Evolutionary conservation across 2,329 filamentous ascomycete genomes (phyloP).

Genomic region (Colletotrichum tabaci): DNA sequence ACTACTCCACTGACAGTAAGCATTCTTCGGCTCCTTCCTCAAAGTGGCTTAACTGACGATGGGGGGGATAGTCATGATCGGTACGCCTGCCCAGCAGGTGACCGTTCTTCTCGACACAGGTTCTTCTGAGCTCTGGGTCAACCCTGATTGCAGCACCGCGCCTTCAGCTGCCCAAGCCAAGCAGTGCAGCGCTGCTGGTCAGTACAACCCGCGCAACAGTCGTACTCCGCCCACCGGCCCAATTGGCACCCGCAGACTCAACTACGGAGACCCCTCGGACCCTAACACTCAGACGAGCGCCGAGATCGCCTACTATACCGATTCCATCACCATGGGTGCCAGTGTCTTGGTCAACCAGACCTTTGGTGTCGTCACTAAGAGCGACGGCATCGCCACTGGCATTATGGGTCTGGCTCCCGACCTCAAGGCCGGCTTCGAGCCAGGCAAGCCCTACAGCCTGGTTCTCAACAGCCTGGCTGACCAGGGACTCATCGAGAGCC

Average conservation of each 20-base stretch:
- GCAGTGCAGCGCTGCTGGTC: constrained; percentile 59
- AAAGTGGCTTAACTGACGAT: background rate
- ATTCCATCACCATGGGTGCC: constrained; percentile 62
- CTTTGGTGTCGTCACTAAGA: constrained; percentile 63
- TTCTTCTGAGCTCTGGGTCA: constrained; percentile 70
- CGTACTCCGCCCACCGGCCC: constrained; percentile 55
- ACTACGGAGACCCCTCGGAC: constrained; percentile 58
- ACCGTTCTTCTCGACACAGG: constrained; percentile 67
- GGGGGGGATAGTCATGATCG: constrained; percentile 57
- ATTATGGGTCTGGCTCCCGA: constrained; percentile 67
- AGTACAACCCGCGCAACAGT: constrained; percentile 61
- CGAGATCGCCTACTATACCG: constrained; percentile 61
- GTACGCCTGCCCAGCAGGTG: constrained; percentile 58
- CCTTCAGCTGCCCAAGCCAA: constrained; percentile 51
- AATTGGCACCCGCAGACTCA: constrained; percentile 55
- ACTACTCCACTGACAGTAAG: constrained; percentile 57
- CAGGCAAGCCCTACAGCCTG: constrained; percentile 63
- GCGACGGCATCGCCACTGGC: constrained; percentile 64
- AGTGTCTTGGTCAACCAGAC: constrained; percentile 59
- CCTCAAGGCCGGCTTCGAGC: constrained; percentile 55
- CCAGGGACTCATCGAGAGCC: constrained; percentile 64
- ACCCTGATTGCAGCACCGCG: constrained; percentile 62
- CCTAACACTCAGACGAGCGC: constrained; percentile 54
- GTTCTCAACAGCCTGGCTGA: constrained; percentile 65
- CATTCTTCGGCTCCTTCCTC: constrained; percentile 7